Evolutionary conservation across 352 stramenopile species (phyloP).

Genomic region (Phytophthora kernoviae): DNA sequence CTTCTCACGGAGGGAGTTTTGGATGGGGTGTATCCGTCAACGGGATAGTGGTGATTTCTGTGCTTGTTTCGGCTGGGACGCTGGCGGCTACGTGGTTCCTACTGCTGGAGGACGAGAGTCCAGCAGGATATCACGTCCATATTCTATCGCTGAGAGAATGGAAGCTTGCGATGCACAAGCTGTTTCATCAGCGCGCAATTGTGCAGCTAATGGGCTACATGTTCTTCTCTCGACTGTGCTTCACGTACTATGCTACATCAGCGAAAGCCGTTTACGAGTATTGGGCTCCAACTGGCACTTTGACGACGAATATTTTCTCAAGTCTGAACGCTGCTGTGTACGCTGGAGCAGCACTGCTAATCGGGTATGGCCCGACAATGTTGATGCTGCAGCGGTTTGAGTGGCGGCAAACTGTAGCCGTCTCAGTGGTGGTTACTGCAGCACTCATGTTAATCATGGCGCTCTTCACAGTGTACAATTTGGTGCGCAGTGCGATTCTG

Average conservation of each 20-base stretch:
- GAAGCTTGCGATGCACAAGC: slow-evolving; percentile 31
- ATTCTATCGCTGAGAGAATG: slow-evolving; percentile 21
- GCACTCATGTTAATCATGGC: slow-evolving; percentile 43
- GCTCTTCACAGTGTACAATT: slow-evolving; percentile 60
- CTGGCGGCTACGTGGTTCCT: slow-evolving; percentile 42
- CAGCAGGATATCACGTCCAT: slow-evolving; percentile 28
- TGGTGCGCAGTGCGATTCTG: slow-evolving; percentile 52
- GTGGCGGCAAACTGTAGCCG: slow-evolving; percentile 45
- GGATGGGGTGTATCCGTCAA: slow-evolving; percentile 52
- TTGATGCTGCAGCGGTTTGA: slow-evolving; percentile 29
- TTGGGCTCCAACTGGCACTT: slow-evolving; percentile 42
- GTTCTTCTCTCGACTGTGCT: slow-evolving; percentile 56
- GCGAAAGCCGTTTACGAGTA: slow-evolving; percentile 65
- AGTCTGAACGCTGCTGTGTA: slow-evolving; percentile 54
- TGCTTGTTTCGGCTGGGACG: slow-evolving; percentile 26
- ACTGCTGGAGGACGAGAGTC: slow-evolving; percentile 35
- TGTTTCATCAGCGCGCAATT: slow-evolving; percentile 44
- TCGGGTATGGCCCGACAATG: slow-evolving; percentile 22
- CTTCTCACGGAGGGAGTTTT: slow-evolving; percentile 57
- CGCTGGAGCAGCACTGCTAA: slow-evolving; percentile 30
- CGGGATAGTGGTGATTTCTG: slow-evolving; percentile 44
- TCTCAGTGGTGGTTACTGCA: slow-evolving; percentile 36
- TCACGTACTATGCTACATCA: slow-evolving; percentile 62
- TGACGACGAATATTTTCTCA: slow-evolving; percentile 54
- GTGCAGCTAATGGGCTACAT: slow-evolving; percentile 46